Evolutionary conservation across 2,329 filamentous ascomycete species (phyloP).

Genomic region (Aureobasidium sp.): DNA sequence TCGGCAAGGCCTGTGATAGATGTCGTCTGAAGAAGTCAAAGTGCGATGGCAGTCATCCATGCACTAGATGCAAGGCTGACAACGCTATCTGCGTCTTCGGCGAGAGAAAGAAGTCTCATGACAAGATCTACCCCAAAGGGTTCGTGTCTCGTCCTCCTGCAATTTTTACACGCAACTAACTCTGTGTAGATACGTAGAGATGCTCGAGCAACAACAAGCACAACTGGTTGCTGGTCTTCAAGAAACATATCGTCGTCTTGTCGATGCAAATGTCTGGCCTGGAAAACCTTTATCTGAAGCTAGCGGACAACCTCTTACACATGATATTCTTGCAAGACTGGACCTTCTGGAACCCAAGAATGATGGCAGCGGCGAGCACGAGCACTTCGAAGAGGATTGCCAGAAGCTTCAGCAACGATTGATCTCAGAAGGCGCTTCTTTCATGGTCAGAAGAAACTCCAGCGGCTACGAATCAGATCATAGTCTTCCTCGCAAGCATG

Average conservation of each 20-base stretch:
- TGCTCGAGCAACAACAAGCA: slow-evolving; percentile 57
- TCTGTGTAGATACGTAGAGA: slow-evolving; percentile 50
- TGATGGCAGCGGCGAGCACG: slow-evolving; percentile 38
- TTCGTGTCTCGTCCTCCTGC: slow-evolving; percentile 23
- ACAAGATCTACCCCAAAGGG: slow-evolving; percentile 62
- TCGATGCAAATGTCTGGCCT: slow-evolving; percentile 47
- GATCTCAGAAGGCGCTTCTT: slow-evolving; percentile 44
- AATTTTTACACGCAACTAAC: slow-evolving; percentile 9
- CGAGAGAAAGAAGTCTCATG: slow-evolving; percentile 57
- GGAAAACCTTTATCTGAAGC: slow-evolving; percentile 45
- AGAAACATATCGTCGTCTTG: slow-evolving; percentile 49
- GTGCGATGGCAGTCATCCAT: slow-evolving; percentile 56
- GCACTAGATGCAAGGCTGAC: slow-evolving; percentile 54
- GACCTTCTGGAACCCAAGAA: slow-evolving; percentile 47
- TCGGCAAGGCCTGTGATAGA: slow-evolving; percentile 59
- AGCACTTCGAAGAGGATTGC: slow-evolving; percentile 52
- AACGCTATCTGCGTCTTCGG: slow-evolving; percentile 59
- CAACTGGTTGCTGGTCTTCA: slow-evolving; percentile 55
- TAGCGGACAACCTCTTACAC: slow-evolving; percentile 52
- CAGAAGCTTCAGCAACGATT: slow-evolving; percentile 47
- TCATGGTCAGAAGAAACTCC: slow-evolving; percentile 43
- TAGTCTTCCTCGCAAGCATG: slow-evolving; percentile 32
- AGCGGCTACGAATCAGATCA: slow-evolving; percentile 51
- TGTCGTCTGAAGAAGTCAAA: slow-evolving; percentile 61
- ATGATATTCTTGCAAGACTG: slow-evolving; percentile 54